Conservation (phyloP, 768 basidiomycete species). For the Russula emetica region DNA sequence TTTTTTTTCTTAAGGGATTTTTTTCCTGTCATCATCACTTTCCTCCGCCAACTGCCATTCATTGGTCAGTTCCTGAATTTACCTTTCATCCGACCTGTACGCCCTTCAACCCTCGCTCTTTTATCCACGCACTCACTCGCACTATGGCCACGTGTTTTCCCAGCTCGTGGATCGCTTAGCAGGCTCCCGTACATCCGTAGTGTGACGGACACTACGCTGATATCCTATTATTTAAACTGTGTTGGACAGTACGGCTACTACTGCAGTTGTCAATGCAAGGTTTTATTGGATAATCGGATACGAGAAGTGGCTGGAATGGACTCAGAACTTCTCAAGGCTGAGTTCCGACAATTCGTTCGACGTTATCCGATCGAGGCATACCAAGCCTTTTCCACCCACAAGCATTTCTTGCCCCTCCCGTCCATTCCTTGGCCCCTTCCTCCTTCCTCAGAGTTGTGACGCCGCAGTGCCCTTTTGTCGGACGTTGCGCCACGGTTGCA, state of each 20-base stretch:
- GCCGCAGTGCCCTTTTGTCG: slow-evolving; percentile 26
- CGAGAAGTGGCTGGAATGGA: background rate
- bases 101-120: slow-evolving; percentile 29
- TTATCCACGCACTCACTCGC: background rate
- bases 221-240: background rate
- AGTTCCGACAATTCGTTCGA: background rate
- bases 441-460: background rate
- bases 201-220: background rate
- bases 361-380: background rate
- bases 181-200: slow-evolving; percentile 36
- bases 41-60: slow-evolving; percentile 90
- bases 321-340: background rate
- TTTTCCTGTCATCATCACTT: slow-evolving; percentile 98
- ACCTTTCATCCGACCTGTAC: slow-evolving; percentile 82
- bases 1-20: slow-evolving; percentile 66
- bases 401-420: background rate
- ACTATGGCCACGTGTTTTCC: background rate
- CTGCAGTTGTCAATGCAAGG: background rate
- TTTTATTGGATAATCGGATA: background rate
- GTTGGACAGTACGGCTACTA: background rate
- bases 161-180: slow-evolving; percentile 38
- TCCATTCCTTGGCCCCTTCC: background rate
- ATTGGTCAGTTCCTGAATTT: slow-evolving; percentile 82
- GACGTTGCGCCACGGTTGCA: slow-evolving; percentile 44
- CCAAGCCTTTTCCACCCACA: background rate